These are phyloP conservation scores for Phytophthora aleatoria DNA, from an alignment of 352 stramenopile species.

Conservation along the genomic window DNA sequence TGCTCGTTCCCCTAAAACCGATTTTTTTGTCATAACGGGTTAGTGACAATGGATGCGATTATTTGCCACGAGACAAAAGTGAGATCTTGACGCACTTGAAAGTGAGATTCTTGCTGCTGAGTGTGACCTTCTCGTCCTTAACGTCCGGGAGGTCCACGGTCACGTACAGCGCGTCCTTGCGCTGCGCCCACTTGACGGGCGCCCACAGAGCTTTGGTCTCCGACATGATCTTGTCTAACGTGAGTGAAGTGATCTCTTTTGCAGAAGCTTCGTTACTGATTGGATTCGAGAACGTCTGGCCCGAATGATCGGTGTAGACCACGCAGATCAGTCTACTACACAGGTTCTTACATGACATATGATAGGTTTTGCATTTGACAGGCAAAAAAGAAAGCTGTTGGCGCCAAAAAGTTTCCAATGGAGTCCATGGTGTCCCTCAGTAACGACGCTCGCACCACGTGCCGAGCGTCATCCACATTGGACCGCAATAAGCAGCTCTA, in stretches of 20 bases:
- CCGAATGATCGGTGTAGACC: conserved; percentile 9
- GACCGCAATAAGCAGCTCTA: conserved; percentile 72
- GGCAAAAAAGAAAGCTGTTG: neutral
- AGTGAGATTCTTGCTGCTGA: conserved; percentile 89
- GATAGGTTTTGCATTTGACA: conserved; percentile 3
- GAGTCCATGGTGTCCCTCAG: conserved; percentile 33
- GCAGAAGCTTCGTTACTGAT: conserved; percentile 22
- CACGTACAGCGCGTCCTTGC: conserved; percentile 96
- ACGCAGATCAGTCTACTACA: conserved; percentile 5
- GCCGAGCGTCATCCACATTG: conserved; percentile 70
- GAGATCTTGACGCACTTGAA: conserved; percentile 66
- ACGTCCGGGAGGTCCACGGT: conserved; percentile 96
- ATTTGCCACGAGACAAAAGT: neutral
- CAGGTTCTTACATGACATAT: conserved; percentile 1
- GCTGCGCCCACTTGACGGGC: conserved; percentile 96
- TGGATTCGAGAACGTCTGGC: conserved; percentile 42
- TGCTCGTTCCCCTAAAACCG: conserved; percentile 78
- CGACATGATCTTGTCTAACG: conserved; percentile 27
- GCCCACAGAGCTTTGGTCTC: conserved; percentile 75
- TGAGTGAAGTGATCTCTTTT: conserved; percentile 9
- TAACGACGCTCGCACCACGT: conserved; percentile 46
- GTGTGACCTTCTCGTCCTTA: conserved; percentile 92
- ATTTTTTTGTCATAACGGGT: conserved; percentile 3
- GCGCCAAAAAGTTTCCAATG: neutral
- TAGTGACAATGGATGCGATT: neutral